Base-by-base conservation (phyloP, 805 yeast species). In the Lipomyces oligophaga region DNA sequence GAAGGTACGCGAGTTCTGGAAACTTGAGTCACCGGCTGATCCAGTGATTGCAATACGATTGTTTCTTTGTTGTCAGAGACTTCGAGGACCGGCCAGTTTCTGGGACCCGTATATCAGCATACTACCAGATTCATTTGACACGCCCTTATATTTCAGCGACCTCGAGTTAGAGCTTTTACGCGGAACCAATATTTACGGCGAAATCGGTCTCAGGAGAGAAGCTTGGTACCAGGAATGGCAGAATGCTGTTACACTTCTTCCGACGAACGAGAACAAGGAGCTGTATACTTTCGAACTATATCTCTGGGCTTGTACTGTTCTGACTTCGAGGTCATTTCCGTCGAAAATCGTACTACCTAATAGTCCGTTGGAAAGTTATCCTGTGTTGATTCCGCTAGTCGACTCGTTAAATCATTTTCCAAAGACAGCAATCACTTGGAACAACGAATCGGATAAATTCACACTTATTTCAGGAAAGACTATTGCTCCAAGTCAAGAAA, bases 291-390 rank as follows among this genome's bases (percentile, higher is more conserved):
- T 32, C 45, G 65, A 54, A 46, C 55, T 51, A 26, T 88, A 81
- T 61, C 60, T 83, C 4, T 89, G 96, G 96, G 79, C 94, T 0
- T 67, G 75, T 34, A 70, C 77, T 37, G 82, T 85, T 11, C 73
- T 85, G 53, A 74, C 80, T 8, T 81, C 95, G 1, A 73, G 97
- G 53, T 83, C 93, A 0, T 89, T 89, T 61, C 96, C 96, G 1
- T 65, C 68, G 11, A 74, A 77, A 40, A 64, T 85, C 32, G 59
- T 87, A n/a, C 55, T 60, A 30, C 63, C 71, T 3, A 63, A 63
- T 6, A 55, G 63, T 18, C 19, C 16, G 15, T 43, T 22, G 19
- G 39, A 34, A 19, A 43, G 67, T n/a, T 86, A 46, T 34, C 61
- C 85, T 5, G 80, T 89, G 72, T 67, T 89, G 20, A 64, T 83